Evolutionary conservation across 345 rosid species (phyloP).

Genomic region (Isatis tinctoria): DNA sequence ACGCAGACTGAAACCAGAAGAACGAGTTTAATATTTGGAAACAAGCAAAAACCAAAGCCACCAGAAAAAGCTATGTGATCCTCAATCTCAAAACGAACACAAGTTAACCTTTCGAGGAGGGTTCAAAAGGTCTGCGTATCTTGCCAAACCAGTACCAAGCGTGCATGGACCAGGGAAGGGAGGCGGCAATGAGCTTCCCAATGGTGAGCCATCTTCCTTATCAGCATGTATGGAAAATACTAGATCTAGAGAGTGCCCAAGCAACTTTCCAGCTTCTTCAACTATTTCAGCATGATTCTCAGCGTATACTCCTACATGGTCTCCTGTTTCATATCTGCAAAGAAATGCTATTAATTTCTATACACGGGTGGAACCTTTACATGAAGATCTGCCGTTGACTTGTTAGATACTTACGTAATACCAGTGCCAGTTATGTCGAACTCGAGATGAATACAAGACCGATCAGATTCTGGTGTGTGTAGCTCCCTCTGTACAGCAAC

Average conservation of each 20-base stretch:
- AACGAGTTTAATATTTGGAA: not conserved
- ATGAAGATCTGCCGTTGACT: not conserved
- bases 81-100: not conserved
- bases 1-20: constrained; percentile 55
- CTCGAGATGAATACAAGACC: constrained; percentile 94
- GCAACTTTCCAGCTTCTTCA: constrained; percentile 65
- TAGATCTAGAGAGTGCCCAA: constrained; percentile 64
- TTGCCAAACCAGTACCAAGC: constrained; percentile 59
- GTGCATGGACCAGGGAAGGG: constrained; percentile 85
- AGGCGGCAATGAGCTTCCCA: constrained; percentile 69
- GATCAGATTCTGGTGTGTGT: constrained; percentile 81
- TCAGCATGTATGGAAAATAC: constrained; percentile 72
- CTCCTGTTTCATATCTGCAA: constrained; percentile 91
- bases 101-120: constrained; percentile 75
- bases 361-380: not conserved
- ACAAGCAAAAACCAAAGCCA: constrained; percentile 6
- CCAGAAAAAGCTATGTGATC: not conserved
- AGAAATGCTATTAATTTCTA: not conserved
- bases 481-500: constrained; percentile 82
- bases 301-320: constrained; percentile 81
- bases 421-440: constrained; percentile 75
- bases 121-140: constrained; percentile 67
- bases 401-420: constrained; percentile 49
- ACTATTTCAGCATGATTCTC: constrained; percentile 72
- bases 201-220: constrained; percentile 70